phyloP scores from a whole-genome alignment of 257 asterid species.

The Solanum verrucosum region DNA sequence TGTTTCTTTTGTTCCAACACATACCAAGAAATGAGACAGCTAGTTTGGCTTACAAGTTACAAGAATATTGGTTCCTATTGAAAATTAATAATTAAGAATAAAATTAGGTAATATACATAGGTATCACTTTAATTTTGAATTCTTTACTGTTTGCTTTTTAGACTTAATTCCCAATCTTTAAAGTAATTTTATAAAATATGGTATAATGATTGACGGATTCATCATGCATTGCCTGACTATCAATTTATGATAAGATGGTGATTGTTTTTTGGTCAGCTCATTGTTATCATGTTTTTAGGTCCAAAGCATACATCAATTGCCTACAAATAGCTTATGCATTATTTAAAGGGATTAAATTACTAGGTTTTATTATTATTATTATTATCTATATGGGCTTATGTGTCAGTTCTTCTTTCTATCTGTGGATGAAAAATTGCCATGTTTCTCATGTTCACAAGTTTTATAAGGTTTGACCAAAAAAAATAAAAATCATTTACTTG shows the following conservation, averaged over 20 bases:
- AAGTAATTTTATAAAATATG: neutral
- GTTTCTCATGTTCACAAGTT: neutral
- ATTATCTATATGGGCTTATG: neutral
- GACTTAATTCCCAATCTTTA: constrained; percentile 21
- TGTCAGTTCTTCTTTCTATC: neutral
- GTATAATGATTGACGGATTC: constrained; percentile 16
- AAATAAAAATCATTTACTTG: neutral
- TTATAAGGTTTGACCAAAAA: neutral
- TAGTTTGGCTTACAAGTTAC: constrained; percentile 4
- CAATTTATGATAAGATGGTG: neutral
- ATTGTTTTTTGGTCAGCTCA: neutral
- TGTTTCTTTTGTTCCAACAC: constrained; percentile 56
- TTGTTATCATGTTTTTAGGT: neutral
- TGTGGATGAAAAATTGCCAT: neutral
- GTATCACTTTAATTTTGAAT: constrained; percentile 16
- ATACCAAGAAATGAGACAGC: constrained; percentile 28
- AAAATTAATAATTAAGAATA: neutral
- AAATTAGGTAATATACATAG: constrained; percentile 22
- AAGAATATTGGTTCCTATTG: neutral
- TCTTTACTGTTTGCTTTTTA: constrained; percentile 14
- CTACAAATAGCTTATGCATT: neutral
- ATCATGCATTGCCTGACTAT: constrained; percentile 26
- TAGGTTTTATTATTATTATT: neutral
- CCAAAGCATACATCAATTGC: neutral
- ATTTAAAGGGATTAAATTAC: neutral